A percentile compares a stretch with the other conserved stretches of the same genome.
Evolutionary conservation across 257 asterid genomes (phyloP).

Genomic region (Capsicum baccatum): DNA sequence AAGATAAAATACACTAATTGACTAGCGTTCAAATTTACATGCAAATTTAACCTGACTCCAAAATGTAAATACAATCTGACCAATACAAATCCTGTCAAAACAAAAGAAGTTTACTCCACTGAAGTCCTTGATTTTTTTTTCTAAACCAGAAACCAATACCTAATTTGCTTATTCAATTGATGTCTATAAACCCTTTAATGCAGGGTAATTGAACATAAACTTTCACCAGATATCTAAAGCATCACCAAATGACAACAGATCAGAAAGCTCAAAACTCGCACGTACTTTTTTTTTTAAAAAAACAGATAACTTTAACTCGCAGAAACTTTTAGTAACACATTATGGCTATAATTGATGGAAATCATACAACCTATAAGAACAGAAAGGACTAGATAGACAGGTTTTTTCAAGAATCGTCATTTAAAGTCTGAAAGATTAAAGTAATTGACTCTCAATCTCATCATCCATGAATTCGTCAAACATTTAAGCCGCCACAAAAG

Average conservation of each 20-base stretch:
- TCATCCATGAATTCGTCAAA: not conserved
- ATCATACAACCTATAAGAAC: not conserved
- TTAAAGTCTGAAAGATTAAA: not conserved
- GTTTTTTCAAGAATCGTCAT: not conserved
- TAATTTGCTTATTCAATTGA: not conserved
- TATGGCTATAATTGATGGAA: not conserved
- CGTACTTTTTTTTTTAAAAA: too few relatives aligned
- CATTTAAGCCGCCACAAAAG: not conserved
- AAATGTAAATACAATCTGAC: not conserved
- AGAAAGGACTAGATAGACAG: not conserved
- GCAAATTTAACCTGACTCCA: conserved; percentile 22
- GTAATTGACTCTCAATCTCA: not conserved
- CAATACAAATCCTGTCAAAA: conserved; percentile 5
- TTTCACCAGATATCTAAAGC: not conserved
- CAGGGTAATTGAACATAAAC: conserved; percentile 3
- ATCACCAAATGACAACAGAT: not conserved
- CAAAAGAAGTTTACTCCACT: conserved; percentile 14
- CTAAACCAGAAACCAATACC: not conserved
- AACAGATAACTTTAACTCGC: not conserved
- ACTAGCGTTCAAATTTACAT: not conserved
- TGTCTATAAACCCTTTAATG: not conserved
- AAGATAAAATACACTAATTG: not conserved
- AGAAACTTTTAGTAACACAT: not conserved
- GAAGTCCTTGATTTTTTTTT: conserved; percentile 8
- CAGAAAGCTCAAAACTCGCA: conserved; percentile 9